Percentiles rank a stretch among this genome's conserved stretches.
Conservation (phyloP, 371 early-diverging fungal genomes). For the Zancudomyces culisetae region DNA sequence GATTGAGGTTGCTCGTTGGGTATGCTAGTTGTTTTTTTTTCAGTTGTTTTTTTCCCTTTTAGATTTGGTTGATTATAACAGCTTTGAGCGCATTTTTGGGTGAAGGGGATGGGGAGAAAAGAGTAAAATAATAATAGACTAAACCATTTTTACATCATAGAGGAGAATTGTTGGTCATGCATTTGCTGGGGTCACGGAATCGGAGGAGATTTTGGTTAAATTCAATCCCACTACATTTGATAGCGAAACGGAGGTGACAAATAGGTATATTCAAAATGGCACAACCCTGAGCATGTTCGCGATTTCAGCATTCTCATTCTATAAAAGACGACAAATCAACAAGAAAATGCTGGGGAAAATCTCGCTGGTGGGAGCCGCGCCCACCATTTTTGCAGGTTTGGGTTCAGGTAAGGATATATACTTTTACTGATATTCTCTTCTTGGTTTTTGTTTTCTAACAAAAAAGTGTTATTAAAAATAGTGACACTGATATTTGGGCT, state of each 20-base stretch:
- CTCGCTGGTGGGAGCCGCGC: not conserved
- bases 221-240: not conserved
- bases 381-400: not conserved
- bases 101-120: no score
- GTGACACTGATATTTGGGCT: no score
- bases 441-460: no score
- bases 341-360: not conserved
- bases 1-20: no score
- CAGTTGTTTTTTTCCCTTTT: no score
- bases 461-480: no score
- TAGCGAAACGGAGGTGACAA: not conserved
- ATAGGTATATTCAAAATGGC: not conserved
- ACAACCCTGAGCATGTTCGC: not conserved
- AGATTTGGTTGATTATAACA: no score
- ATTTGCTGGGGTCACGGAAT: not conserved
- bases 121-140: no score
- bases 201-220: not conserved
- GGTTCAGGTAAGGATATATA: slow-evolving; percentile 1
- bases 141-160: no score
- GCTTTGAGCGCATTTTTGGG: no score
- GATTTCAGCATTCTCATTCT: not conserved
- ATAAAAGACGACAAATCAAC: not conserved
- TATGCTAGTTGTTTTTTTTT: no score
- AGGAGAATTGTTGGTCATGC: not conserved
- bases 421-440: no score